Evolutionary conservation across 2,329 filamentous ascomycete species (phyloP).

Genomic region (Penicillium oxalicum): DNA sequence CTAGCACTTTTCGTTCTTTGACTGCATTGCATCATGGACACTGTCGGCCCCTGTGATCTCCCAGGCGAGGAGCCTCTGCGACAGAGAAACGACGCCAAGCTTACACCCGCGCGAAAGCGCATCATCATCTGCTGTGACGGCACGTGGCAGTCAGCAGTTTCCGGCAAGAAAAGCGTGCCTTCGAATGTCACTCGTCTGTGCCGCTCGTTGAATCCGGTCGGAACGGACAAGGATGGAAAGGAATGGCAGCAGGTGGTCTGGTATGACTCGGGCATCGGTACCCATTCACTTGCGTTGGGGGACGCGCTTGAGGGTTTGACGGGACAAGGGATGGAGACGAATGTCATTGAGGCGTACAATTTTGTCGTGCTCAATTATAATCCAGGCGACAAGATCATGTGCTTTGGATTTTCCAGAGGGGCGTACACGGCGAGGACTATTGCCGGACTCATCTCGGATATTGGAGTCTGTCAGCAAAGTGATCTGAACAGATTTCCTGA

Average conservation of each 20-base stretch:
- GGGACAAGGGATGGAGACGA: slow-evolving; percentile 15
- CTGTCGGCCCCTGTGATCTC: neutral
- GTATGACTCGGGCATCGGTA: slow-evolving; percentile 31
- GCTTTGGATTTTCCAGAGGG: slow-evolving; percentile 19
- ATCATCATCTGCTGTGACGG: slow-evolving; percentile 32
- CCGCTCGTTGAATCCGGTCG: slow-evolving; percentile 24
- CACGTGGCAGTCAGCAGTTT: slow-evolving; percentile 29
- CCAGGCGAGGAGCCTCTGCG: neutral
- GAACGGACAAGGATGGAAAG: slow-evolving; percentile 20
- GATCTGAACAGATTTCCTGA: slow-evolving; percentile 17
- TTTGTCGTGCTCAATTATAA: slow-evolving; percentile 18
- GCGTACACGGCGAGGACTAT: slow-evolving; percentile 18
- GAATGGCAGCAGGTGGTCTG: slow-evolving; percentile 28
- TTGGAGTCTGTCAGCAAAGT: slow-evolving; percentile 15
- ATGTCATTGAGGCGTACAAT: slow-evolving; percentile 19
- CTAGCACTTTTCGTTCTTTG: too few species aligned
- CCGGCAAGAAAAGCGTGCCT: slow-evolving; percentile 26
- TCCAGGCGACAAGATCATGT: slow-evolving; percentile 18
- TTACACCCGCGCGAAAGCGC: slow-evolving; percentile 18
- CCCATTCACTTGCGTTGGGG: slow-evolving; percentile 19
- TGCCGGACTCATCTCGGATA: slow-evolving; percentile 18
- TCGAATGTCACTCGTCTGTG: slow-evolving; percentile 30
- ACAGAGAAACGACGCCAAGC: slow-evolving; percentile 4
- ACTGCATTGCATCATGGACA: neutral
- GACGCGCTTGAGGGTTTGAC: slow-evolving; percentile 22